Evolutionary conservation across 2,329 filamentous ascomycete species (phyloP), one percentile per base, ranked within the genome.

Genomic region (Diaporthe humulicola): DNA sequence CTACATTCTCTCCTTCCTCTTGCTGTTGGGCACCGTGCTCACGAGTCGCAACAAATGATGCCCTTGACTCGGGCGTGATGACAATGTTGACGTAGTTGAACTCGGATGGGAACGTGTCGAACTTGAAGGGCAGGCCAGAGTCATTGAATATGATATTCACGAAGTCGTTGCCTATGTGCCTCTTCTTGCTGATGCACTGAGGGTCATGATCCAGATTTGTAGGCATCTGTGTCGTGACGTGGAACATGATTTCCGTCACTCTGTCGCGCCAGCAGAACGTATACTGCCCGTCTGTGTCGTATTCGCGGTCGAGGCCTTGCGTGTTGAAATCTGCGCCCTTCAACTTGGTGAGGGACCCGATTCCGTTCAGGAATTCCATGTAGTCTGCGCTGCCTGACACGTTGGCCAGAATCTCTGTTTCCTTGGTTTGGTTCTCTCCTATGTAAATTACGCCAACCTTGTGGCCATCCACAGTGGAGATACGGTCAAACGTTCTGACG

Each of bases 111-210:
- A 99, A 98, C 0, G 95, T 98, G 81, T 98, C 91, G 81, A 98
- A 98, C 71, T 90, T 90, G 86, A 98, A 98, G 0, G 94, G 93
- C 64, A 93, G 84, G n/a, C 97, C 96, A 2, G 96, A 98, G 80
- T 98, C 95, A 82, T 99, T 99, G 88, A 97, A 99, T 74, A 99
- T 93, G 79, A 99, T 98, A 82, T 98, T 98, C 81, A 99, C 97
- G 82, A 95, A 98, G 83, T 98, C 97, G 81, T 99, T 99, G 74
- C 97, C 97, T 76, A 98, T 97, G 81, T 98, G 97, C 3, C 92
- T 90, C 84, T 99, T 99, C 87, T 99, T 99, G 82, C 91, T 89
- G 76, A 93, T 92, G 80, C 93, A 95, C 76, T 91, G 89, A 14
- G 93, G 90, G 79, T 98, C 95, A 40, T 91, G 89, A 71, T 95